Base-by-base conservation (phyloP, 495 filamentous ascomycete genomes). In the Daldinia concentrica region DNA sequence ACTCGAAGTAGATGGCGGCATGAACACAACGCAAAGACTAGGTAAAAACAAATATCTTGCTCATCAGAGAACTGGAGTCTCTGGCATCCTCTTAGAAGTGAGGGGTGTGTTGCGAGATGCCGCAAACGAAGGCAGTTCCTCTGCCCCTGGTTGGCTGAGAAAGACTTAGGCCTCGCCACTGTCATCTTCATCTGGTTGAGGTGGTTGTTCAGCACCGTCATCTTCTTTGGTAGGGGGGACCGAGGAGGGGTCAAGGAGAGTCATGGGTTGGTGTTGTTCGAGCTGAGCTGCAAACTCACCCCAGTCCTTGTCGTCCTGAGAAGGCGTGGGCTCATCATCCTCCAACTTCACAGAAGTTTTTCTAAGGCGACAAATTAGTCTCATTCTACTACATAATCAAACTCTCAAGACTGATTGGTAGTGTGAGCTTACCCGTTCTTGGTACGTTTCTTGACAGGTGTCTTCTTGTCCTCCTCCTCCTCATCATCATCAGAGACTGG, bases 391-490 rank as follows among this genome's bases (percentile, higher is more conserved):
- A 19, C 0, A 27, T 39, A 9, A 17, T 26, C 8, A 9, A 15
- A 27, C 1, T 22, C 1, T 9, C 3, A 19, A n/a, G 2, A 43
- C 5, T 2, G 37, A 6, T 24, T 0, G 15, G 30, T 19, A 22
- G 8, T 15, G 9, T 14, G 5, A n/a, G 12, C 37, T 57, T 43
- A 62, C 58, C 52, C 29, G 15, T 50, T 62, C 65, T 51, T 68
- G 37, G 50, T 4, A 15, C 58, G 65, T 12, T 57, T 62, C 29
- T 57, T 62, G 1, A 14, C 12, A 4, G 39, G 58, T 14, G 17
- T 12, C 54, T 59, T 22, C 4, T 19, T 0, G 12, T 64, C 66
- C 0, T 19, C 0, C n/a, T 64, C 66, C 0, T 59, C 55, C 2
- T 69, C 60, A 1, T 58, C 39, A 17, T 32, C 58, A 3, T 60